phyloP scores from a whole-genome alignment of 2,329 filamentous ascomycete genomes.

The Aschersonia sp. region DNA sequence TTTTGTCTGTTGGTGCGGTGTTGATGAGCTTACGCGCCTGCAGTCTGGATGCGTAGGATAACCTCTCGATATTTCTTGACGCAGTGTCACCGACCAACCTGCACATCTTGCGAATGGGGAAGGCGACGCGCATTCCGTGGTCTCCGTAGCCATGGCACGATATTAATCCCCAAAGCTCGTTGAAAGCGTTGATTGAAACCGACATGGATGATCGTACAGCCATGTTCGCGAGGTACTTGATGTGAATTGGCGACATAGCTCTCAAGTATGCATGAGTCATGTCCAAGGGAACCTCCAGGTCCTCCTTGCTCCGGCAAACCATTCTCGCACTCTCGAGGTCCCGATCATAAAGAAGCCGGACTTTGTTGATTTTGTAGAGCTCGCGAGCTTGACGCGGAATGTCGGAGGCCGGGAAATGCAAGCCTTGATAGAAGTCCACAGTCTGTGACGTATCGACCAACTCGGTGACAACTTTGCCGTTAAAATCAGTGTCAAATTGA shows the following conservation, averaged over 20 bases:
- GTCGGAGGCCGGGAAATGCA: constrained; percentile 80
- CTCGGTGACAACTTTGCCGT: constrained; percentile 78
- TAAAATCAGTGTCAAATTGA: constrained; percentile 72
- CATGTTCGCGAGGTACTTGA: constrained; percentile 84
- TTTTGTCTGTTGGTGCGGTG: constrained; percentile 64
- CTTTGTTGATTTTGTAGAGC: constrained; percentile 83
- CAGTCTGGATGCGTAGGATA: constrained; percentile 73
- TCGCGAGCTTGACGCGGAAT: constrained; percentile 77
- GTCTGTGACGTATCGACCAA: constrained; percentile 68
- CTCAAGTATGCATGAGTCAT: constrained; percentile 75
- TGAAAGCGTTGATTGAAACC: constrained; percentile 77
- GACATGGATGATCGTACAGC: constrained; percentile 89
- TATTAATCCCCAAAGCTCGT: constrained; percentile 77
- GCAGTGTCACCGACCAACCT: constrained; percentile 74
- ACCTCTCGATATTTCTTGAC: constrained; percentile 72
- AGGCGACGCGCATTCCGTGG: constrained; percentile 77
- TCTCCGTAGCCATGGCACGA: constrained; percentile 70
- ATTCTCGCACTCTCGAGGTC: constrained; percentile 67
- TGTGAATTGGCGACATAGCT: constrained; percentile 80
- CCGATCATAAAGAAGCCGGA: constrained; percentile 74
- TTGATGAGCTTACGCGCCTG: constrained; percentile 84
- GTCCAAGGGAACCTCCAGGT: constrained; percentile 63
- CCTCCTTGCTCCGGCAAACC: constrained; percentile 62
- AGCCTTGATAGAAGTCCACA: constrained; percentile 71
- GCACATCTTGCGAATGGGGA: constrained; percentile 87